Percentiles rank a stretch among this genome's conserved stretches.
Evolutionary conservation across 208 protist genomes (phyloP).

Genomic region (Leishmania martiniquensis): DNA sequence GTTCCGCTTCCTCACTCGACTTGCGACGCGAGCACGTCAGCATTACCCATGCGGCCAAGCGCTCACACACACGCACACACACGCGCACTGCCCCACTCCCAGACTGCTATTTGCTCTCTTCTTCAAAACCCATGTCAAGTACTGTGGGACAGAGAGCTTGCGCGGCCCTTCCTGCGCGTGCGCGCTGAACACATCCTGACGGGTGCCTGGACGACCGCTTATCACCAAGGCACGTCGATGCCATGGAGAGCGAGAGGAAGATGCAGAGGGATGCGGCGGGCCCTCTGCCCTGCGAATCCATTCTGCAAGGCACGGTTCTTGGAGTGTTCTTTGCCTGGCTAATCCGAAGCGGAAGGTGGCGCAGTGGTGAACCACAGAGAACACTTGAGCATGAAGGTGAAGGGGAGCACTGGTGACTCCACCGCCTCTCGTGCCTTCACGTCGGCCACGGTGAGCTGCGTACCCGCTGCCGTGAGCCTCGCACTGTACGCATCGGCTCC

Average conservation of each 20-base stretch:
- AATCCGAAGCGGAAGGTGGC: neutral
- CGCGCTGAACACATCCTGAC: neutral
- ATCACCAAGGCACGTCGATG: neutral
- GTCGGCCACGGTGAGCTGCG: slow-evolving; percentile 27
- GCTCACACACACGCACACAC: too few relatives aligned
- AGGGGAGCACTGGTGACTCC: slow-evolving; percentile 74
- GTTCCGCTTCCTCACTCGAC: too few relatives aligned
- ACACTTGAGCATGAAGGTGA: slow-evolving; percentile 92
- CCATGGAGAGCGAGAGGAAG: neutral
- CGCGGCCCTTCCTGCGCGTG: neutral
- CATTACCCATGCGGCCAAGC: neutral
- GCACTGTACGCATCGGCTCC: slow-evolving; percentile 26
- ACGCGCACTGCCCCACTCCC: too few relatives aligned
- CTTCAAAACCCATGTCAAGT: neutral
- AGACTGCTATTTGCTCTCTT: too few relatives aligned
- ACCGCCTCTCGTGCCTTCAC: slow-evolving; percentile 34
- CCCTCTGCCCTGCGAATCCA: neutral
- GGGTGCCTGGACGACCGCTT: neutral
- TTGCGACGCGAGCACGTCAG: too few relatives aligned
- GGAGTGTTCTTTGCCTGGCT: neutral
- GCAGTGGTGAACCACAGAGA: slow-evolving; percentile 81
- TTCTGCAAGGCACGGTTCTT: neutral
- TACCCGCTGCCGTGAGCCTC: neutral
- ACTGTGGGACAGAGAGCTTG: neutral
- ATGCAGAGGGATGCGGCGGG: neutral